A percentile compares a stretch with the other conserved stretches of the same genome.
Conservation (phyloP, 1,139 yeast species). For the Lodderomyces jiufengensis region DNA sequence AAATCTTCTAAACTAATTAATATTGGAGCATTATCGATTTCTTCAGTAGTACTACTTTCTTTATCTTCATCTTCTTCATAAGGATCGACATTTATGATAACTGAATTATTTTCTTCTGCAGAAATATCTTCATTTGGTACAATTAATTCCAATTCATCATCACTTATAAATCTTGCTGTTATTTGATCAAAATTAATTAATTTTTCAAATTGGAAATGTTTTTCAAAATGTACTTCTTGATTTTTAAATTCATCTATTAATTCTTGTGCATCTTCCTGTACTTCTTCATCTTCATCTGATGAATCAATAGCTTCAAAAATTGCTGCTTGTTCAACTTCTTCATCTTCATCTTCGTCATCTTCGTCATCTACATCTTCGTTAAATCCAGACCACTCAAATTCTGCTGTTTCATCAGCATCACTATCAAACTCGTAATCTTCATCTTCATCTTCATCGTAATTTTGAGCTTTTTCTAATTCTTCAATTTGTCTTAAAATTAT, state of each 20-base stretch:
- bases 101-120: slow-evolving; percentile 21
- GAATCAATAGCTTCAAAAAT: slow-evolving; percentile 4
- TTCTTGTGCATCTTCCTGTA: slow-evolving; percentile 39
- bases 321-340: no score
- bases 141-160: slow-evolving; percentile 42
- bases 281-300: slow-evolving; percentile 30
- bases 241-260: slow-evolving; percentile 39
- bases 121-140: slow-evolving; percentile 38
- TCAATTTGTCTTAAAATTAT: slow-evolving; percentile 29
- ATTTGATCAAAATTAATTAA: slow-evolving; percentile 37
- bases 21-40: slow-evolving; percentile 14
- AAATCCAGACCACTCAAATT: slow-evolving; percentile 14
- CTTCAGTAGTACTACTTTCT: slow-evolving; percentile 20
- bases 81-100: slow-evolving; percentile 25
- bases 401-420: slow-evolving; percentile 18
- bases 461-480: slow-evolving; percentile 39
- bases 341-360: slow-evolving; percentile 14
- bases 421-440: slow-evolving; percentile 22
- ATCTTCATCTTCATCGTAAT: slow-evolving; percentile 43
- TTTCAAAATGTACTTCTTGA: slow-evolving; percentile 43
- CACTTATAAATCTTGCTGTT: slow-evolving; percentile 35
- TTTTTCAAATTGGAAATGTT: slow-evolving; percentile 45
- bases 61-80: slow-evolving; percentile 15
- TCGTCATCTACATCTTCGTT: slow-evolving; percentile 12
- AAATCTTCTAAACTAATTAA: slow-evolving; percentile 12